Percentiles rank a stretch among this genome's conserved stretches.
Evolutionary conservation across 345 rosid genomes (phyloP).

Genomic region (Sonneratia caseolaris): DNA sequence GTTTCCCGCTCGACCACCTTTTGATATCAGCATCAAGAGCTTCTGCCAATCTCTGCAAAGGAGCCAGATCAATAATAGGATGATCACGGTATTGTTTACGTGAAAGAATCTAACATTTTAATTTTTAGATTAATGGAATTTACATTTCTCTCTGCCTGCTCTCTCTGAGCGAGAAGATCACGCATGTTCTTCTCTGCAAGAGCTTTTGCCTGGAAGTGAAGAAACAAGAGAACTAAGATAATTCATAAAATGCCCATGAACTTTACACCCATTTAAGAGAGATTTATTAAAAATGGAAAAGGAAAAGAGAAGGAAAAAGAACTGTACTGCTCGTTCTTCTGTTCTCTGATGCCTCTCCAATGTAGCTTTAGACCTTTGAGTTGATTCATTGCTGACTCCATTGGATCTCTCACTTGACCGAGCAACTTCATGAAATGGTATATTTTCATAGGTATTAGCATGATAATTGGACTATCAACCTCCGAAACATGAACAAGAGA

Average conservation of each 20-base stretch:
- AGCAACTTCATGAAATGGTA: slow-evolving; percentile 26
- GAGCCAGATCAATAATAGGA: slow-evolving; percentile 13
- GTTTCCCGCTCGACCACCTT: slow-evolving; percentile 91
- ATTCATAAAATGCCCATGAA: slow-evolving; percentile 10
- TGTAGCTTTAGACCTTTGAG: slow-evolving; percentile 54
- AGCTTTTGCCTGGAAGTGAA: slow-evolving; percentile 69
- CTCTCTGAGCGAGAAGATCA: slow-evolving; percentile 74
- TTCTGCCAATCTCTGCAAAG: slow-evolving; percentile 67
- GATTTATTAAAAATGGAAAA: background rate
- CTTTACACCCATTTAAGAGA: background rate
- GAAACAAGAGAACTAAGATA: slow-evolving; percentile 5
- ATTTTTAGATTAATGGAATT: slow-evolving; percentile 5
- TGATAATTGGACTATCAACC: background rate
- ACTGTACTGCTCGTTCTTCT: slow-evolving; percentile 75
- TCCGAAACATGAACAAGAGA: background rate
- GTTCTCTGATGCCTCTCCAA: slow-evolving; percentile 73
- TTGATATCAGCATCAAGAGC: slow-evolving; percentile 77
- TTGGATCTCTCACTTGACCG: slow-evolving; percentile 19
- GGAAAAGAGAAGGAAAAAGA: slow-evolving; percentile 3
- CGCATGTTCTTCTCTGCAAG: slow-evolving; percentile 90
- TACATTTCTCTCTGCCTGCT: slow-evolving; percentile 92
- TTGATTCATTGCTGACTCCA: slow-evolving; percentile 43
- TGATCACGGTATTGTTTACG: slow-evolving; percentile 5
- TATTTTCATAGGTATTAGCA: slow-evolving; percentile 6
- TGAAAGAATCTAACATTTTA: background rate